Percentiles rank a stretch among this genome's conserved stretches.
Evolutionary conservation across 768 basidiomycete genomes (phyloP).

Genomic region (Auricularia sp.): DNA sequence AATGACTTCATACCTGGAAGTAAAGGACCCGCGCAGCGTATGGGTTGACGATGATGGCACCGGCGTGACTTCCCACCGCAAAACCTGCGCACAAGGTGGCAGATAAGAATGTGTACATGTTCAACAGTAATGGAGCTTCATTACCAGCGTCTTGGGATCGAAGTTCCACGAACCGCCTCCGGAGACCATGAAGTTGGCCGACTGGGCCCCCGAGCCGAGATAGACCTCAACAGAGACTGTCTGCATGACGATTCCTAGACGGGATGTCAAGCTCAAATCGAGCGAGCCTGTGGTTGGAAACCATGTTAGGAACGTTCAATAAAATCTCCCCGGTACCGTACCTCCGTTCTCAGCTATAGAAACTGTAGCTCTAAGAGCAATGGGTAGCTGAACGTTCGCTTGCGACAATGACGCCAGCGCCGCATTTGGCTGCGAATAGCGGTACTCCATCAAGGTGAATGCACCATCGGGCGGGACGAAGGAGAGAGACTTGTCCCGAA

Average conservation of each 20-base stretch:
- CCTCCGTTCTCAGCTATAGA: slow-evolving; percentile 32
- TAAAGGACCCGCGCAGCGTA: slow-evolving; percentile 70
- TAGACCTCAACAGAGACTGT: slow-evolving; percentile 60
- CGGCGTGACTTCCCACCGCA: slow-evolving; percentile 71
- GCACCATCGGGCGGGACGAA: slow-evolving; percentile 91
- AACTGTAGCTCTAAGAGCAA: slow-evolving; percentile 23
- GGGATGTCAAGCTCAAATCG: slow-evolving; percentile 52
- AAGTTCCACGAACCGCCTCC: slow-evolving; percentile 69
- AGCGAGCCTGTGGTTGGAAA: slow-evolving; percentile 36
- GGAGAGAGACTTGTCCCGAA: slow-evolving; percentile 63
- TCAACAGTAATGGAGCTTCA: neutral
- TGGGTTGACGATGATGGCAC: slow-evolving; percentile 56
- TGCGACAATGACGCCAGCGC: slow-evolving; percentile 33
- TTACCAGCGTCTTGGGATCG: slow-evolving; percentile 56
- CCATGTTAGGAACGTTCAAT: neutral
- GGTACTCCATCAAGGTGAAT: slow-evolving; percentile 79
- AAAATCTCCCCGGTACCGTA: slow-evolving; percentile 9
- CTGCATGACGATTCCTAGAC: slow-evolving; percentile 57
- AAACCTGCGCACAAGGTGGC: slow-evolving; percentile 30
- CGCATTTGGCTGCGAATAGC: slow-evolving; percentile 40
- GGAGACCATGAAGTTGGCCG: slow-evolving; percentile 61
- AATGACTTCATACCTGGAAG: slow-evolving; percentile 35
- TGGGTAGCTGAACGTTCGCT: slow-evolving; percentile 24
- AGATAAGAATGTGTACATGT: slow-evolving; percentile 1
- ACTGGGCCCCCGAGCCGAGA: slow-evolving; percentile 63